Evolutionary conservation across 2,329 filamentous ascomycete genomes (phyloP), one percentile per base, ranked within the genome.

Genomic region (Lasiodiplodia sp.): DNA sequence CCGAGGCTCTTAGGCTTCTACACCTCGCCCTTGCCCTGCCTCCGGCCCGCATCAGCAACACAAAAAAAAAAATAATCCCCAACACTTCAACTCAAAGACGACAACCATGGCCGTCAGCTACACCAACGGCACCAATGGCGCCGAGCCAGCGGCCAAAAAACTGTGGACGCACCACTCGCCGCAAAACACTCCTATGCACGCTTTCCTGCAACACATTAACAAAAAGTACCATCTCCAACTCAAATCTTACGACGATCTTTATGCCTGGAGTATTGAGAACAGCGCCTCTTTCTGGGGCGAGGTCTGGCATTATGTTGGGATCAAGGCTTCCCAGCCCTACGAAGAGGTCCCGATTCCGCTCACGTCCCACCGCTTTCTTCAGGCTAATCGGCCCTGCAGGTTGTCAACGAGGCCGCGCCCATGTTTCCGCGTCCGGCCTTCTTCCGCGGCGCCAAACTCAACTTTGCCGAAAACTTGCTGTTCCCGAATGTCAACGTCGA

Each of bases 381-480:
- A 37, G 44, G 53, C 65, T 53, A 40, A 37, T 68, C 16, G 34
- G 37, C 16, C 31, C 31, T 53, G 47, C 74, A 94, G 90, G 91
- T 93, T 52, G 83, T 97, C 21, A 87, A 91, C 28, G 78, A 86
- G 51, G 80, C 87, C 67, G 86, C 89, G 6, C 84, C 88, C 57
- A 92, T 98, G 86, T 98, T 94, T 75, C 95, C 95, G 28, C 90
- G 93, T 28, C 94, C 95, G 8, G 84, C 90, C 69, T 98, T 97
- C 84, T 98, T 97, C 79, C 79, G 88, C 68, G 91, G 90, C 11
- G 87, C 92, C 16, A 89, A 85, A 69, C 85, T 98, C 72, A 99
- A 98, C 80, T 98, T 97, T 78, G 94, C 95, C 31, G 93, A 98
- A 82, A 99, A 99, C 78, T 85, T 98, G 66, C 88, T 99, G 3